Evolutionary conservation across 2,329 filamentous ascomycete species (phyloP).

Genomic region (Hypoxylon sp.): DNA sequence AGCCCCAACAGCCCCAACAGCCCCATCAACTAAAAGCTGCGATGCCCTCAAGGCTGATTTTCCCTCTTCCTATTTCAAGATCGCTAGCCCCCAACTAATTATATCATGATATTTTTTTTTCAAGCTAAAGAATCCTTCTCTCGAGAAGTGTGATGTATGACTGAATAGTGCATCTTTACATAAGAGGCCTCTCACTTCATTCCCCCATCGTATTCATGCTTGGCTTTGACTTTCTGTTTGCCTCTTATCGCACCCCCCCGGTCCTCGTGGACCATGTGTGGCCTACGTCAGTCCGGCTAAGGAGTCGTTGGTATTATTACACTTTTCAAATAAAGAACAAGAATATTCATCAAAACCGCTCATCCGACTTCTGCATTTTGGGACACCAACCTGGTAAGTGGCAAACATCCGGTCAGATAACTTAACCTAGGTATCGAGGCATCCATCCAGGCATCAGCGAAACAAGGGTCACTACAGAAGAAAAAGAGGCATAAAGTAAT

Average conservation of each 20-base stretch:
- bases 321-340: too few relatives aligned
- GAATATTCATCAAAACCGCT: neutral
- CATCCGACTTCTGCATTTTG: too few relatives aligned
- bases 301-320: neutral
- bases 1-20: too few relatives aligned
- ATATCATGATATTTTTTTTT: constrained; percentile 14
- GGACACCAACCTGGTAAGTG: too few relatives aligned
- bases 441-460: neutral
- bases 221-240: too few relatives aligned
- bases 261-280: too few relatives aligned
- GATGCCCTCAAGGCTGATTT: constrained; percentile 9
- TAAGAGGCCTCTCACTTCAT: constrained; percentile 37
- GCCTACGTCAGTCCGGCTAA: too few relatives aligned
- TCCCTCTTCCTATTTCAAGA: constrained; percentile 15
- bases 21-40: too few relatives aligned
- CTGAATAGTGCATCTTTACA: constrained; percentile 1
- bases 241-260: neutral
- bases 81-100: constrained; percentile 23
- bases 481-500: too few relatives aligned
- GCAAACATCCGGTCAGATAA: too few relatives aligned
- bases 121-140: constrained; percentile 23
- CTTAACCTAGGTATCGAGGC: neutral
- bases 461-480: neutral
- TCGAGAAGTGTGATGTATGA: neutral
- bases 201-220: too few relatives aligned